Conservation (phyloP, 306 rosid species). For the Betula pendula region DNA sequence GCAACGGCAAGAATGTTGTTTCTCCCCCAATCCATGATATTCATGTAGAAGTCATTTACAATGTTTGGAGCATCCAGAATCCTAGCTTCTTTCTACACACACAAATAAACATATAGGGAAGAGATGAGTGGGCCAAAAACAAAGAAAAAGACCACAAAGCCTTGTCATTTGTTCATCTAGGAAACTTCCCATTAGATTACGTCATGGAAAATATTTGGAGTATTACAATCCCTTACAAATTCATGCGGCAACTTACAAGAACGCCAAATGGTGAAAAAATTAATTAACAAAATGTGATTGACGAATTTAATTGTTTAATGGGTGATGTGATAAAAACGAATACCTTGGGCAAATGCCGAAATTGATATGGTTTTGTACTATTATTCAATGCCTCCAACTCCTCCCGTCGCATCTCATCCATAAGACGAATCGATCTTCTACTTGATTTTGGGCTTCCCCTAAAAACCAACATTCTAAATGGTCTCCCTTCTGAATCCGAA, state of each 20-base stretch:
- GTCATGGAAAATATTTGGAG: no score
- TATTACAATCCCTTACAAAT: no score
- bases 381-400: conserved; percentile 41
- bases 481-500: conserved; percentile 69
- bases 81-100: conserved; percentile 54
- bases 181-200: no score
- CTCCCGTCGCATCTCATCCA: conserved; percentile 59
- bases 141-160: no score
- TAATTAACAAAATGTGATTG: no score
- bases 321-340: no score
- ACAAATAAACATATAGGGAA: neutral
- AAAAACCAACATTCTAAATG: conserved; percentile 74
- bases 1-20: conserved; percentile 62
- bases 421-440: conserved; percentile 49
- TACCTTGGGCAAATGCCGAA: conserved; percentile 64
- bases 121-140: no score
- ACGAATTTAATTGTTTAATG: no score
- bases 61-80: conserved; percentile 70
- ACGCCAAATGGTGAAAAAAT: no score
- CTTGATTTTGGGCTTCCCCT: conserved; percentile 80
- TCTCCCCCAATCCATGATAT: conserved; percentile 71
- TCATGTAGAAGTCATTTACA: conserved; percentile 63
- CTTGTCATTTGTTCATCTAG: no score
- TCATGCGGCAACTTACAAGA: no score
- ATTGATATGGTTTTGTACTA: conserved; percentile 25